Evolutionary conservation across 2,329 filamentous ascomycete genomes (phyloP).

Genomic region (Neodidymelliopsis sp.): DNA sequence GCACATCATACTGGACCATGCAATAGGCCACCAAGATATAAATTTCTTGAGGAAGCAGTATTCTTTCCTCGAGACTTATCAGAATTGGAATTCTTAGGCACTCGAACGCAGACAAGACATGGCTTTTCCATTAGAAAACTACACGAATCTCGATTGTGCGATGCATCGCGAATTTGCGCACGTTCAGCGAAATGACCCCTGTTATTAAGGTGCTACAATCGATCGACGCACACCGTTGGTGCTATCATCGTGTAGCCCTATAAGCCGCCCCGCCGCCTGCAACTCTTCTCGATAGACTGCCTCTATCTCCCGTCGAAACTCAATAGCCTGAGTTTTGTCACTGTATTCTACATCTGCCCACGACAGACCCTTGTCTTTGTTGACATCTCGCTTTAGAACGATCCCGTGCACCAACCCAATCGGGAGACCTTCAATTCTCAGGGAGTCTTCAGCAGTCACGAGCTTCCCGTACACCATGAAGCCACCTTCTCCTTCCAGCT

Average conservation of each 20-base stretch:
- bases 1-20: too few relatives aligned
- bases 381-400: constrained; percentile 51
- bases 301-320: constrained; percentile 56
- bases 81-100: too few relatives aligned
- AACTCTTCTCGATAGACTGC: constrained; percentile 38
- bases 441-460: constrained; percentile 51
- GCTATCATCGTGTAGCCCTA: neutral
- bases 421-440: constrained; percentile 53
- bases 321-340: constrained; percentile 49
- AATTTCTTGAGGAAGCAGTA: too few relatives aligned
- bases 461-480: constrained; percentile 57
- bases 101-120: too few relatives aligned
- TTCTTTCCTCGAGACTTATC: too few relatives aligned
- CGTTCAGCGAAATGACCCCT: too few relatives aligned
- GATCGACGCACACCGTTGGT: constrained; percentile 2
- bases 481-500: constrained; percentile 56
- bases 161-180: too few relatives aligned
- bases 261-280: constrained; percentile 1
- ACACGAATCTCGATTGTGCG: too few relatives aligned
- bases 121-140: too few relatives aligned
- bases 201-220: constrained; percentile 5
- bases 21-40: too few relatives aligned
- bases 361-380: constrained; percentile 53
- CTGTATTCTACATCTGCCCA: constrained; percentile 57
- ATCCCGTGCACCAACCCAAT: constrained; percentile 56